Conservation (phyloP, 371 early-diverging fungal genomes). For the Saksenaea vasiformis region DNA sequence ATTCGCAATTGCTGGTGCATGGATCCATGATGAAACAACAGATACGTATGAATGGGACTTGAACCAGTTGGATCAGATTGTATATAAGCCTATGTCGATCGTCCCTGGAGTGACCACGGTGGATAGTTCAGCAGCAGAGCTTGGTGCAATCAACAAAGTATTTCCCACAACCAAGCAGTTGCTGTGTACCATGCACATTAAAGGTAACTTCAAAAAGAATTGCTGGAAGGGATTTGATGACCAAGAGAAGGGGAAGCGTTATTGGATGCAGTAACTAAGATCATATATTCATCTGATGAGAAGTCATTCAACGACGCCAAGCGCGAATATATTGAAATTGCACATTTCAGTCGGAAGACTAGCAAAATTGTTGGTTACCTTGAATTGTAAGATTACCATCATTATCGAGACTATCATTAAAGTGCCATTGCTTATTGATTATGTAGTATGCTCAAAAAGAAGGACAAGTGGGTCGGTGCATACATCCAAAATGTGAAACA, state of each 20-base stretch:
- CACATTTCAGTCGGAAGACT: neutral
- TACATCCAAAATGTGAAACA: slow-evolving; percentile 2
- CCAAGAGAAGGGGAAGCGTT: neutral
- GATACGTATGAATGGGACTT: slow-evolving; percentile 5
- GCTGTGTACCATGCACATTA: neutral
- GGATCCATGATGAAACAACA: slow-evolving; percentile 1
- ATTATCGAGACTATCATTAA: neutral
- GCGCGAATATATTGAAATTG: neutral
- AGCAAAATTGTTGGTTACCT: neutral
- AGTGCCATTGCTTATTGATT: neutral
- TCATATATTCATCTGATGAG: neutral
- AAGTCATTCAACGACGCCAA: neutral
- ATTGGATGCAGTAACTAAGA: neutral
- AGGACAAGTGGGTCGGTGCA: slow-evolving; percentile 9
- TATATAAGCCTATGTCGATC: neutral
- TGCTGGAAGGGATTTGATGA: neutral
- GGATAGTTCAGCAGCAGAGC: neutral
- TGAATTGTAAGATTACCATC: neutral
- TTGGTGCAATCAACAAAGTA: neutral
- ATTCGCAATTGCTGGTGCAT: slow-evolving; percentile 11
- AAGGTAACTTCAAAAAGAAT: neutral
- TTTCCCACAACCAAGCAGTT: slow-evolving; percentile 1
- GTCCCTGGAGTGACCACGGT: neutral
- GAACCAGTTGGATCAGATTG: neutral
- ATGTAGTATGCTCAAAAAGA: neutral